These are phyloP conservation scores for Tagetes erecta DNA, from an alignment of 129 eudicot species.

Conservation along the genomic window DNA sequence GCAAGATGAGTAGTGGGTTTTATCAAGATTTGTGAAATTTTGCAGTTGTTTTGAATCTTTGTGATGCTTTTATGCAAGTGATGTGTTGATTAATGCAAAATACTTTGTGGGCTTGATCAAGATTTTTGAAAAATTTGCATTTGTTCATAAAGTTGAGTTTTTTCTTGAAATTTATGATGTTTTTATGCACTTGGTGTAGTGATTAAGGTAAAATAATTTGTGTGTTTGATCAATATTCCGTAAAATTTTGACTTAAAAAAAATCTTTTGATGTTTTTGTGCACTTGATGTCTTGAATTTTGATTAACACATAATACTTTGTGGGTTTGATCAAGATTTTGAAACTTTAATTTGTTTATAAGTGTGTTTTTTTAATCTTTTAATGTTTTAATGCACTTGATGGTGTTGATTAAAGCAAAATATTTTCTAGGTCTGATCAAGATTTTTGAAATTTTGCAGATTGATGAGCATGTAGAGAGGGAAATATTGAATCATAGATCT, in stretches of 20 bases:
- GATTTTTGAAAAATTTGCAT: not conserved
- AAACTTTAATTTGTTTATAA: not conserved
- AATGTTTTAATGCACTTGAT: not conserved
- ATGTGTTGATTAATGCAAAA: not conserved
- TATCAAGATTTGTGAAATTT: slow-evolving; percentile 13
- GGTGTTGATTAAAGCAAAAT: not conserved
- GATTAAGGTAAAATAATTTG: not conserved
- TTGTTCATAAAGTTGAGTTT: not conserved
- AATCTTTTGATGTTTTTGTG: not conserved
- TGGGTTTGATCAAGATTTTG: not conserved
- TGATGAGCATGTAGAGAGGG: slow-evolving; percentile 87
- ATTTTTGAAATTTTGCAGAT: slow-evolving; percentile 46
- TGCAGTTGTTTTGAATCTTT: not conserved
- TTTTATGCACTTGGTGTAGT: not conserved
- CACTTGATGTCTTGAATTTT: slow-evolving; percentile 1
- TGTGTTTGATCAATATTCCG: slow-evolving; percentile 12
- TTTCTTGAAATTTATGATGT: not conserved
- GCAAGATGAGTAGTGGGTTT: slow-evolving; percentile 11
- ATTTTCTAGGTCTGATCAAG: not conserved
- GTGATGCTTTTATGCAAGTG: slow-evolving; percentile 1
- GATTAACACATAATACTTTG: not conserved
- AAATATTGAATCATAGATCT: slow-evolving; percentile 78
- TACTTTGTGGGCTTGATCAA: not conserved
- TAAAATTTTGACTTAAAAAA: not conserved
- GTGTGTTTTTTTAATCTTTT: not conserved